Evolutionary conservation across 768 basidiomycete species (phyloP), one percentile per base, ranked within the genome.

Genomic region (Suillus occidentalis): DNA sequence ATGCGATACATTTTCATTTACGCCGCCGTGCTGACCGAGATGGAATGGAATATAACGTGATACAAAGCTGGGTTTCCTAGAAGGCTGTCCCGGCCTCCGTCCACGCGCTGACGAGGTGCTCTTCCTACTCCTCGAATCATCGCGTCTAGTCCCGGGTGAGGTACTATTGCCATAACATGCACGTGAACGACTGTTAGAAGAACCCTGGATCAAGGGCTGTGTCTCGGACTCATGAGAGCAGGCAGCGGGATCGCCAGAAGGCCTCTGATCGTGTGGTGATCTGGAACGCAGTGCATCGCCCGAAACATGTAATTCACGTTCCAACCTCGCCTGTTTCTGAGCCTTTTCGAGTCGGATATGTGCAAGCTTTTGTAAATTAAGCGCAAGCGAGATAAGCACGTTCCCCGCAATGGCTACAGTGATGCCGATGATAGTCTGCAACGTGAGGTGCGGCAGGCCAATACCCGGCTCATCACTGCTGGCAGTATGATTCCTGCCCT

Each of bases 291-390:
- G 5, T 9, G 18, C 25, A 59, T 59, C 40, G 18, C 58, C 28
- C 28, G 52, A 42, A 14, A 50, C 53, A n/a, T 53, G 55, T 8
- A 36, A 43, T 61, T 67, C 70, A 55, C 67, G 59, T 43, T 70
- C 72, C 65, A 9, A 52, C 20, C 43, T 45, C 58, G 60, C 53
- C 47, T 65, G 62, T 70, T 75, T 73, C 73, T 66, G 68, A 63
- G 72, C 74, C 36, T 72, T 78, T 68, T 87, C 86, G 39, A 91
- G 80, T 36, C 89, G 84, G 68, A 84, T 83, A 79, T 97, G 95
- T 2, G 94, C 94, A 20, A 97, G 84, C 74, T 97, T 98, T 77
- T 99, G 96, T 40, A 92, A 80, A 77, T 97, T 97, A 67, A 99
- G 83, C 18, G 94, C 96, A 28, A 96, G 83, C 12, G 91, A 92